Percentiles rank a stretch among this genome's conserved stretches.
Conservation (phyloP, 2,329 filamentous ascomycete genomes). For the Metarhizium brunneum region DNA sequence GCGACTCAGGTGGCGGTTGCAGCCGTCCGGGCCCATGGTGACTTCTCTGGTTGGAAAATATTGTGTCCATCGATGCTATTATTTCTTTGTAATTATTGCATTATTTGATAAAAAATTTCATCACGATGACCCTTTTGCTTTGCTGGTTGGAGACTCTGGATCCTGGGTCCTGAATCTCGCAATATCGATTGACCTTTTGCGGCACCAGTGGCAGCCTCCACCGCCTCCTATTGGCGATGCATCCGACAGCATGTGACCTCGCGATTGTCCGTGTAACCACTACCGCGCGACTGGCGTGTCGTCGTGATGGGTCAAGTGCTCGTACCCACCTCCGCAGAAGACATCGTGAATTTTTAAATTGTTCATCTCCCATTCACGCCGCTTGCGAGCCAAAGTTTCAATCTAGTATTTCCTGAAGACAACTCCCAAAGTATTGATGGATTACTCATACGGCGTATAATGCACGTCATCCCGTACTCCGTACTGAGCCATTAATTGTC, state of each 20-base stretch:
- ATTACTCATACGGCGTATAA: neutral
- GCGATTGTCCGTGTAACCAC: constrained; percentile 15
- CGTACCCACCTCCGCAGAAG: neutral
- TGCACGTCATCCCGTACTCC: neutral
- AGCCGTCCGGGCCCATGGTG: too few species aligned
- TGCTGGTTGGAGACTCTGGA: too few species aligned
- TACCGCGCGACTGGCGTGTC: constrained; percentile 6
- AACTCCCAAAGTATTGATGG: neutral
- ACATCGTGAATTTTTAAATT: neutral
- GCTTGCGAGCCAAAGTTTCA: neutral
- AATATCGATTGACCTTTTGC: too few species aligned
- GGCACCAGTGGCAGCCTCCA: too few species aligned
- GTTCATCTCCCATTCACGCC: neutral
- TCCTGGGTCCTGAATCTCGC: too few species aligned
- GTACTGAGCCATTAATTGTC: constrained; percentile 3
- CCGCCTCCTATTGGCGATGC: too few species aligned
- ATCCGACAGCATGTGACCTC: constrained; percentile 20
- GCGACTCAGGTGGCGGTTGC: too few species aligned
- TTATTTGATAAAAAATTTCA: too few species aligned
- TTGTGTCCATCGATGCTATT: too few species aligned
- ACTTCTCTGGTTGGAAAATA: too few species aligned
- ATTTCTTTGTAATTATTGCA: too few species aligned
- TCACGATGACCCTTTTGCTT: too few species aligned
- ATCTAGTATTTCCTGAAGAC: neutral
- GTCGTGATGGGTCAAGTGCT: neutral